Evolutionary conservation across 345 rosid genomes (phyloP).

Genomic region (Acer saccharum): DNA sequence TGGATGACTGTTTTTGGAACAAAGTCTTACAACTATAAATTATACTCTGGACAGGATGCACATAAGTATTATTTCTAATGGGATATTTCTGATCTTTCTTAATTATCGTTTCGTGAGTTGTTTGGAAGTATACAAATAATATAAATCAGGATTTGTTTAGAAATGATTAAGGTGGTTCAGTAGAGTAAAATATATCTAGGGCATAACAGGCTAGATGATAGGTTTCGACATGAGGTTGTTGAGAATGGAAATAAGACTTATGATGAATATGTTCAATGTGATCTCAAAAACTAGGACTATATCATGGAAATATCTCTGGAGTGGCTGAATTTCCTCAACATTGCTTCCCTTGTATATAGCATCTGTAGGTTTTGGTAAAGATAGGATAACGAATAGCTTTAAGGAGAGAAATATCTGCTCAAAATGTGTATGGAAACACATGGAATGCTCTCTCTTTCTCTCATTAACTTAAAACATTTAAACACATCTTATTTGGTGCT

Average conservation of each 20-base stretch:
- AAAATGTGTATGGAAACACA: background rate
- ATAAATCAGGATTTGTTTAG: background rate
- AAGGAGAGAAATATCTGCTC: background rate
- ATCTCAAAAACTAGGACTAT: background rate
- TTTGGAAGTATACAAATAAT: background rate
- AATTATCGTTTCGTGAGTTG: background rate
- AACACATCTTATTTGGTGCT: background rate
- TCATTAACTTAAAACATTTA: background rate
- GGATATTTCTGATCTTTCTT: background rate
- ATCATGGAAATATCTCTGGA: background rate
- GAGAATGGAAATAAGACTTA: background rate
- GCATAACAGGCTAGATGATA: background rate
- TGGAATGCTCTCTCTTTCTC: background rate
- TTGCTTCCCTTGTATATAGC: background rate
- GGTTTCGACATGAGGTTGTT: background rate
- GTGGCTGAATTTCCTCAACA: background rate
- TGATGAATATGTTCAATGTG: background rate
- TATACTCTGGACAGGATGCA: background rate
- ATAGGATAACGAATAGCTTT: background rate
- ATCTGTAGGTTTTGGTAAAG: background rate
- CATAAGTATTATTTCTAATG: background rate
- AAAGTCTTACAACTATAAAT: background rate
- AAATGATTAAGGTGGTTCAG: background rate
- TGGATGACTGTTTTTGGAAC: background rate
- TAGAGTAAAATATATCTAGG: background rate